phyloP scores from a whole-genome alignment of 2,329 filamentous ascomycete genomes.

The Paecilomyces dactylethromorphus region DNA sequence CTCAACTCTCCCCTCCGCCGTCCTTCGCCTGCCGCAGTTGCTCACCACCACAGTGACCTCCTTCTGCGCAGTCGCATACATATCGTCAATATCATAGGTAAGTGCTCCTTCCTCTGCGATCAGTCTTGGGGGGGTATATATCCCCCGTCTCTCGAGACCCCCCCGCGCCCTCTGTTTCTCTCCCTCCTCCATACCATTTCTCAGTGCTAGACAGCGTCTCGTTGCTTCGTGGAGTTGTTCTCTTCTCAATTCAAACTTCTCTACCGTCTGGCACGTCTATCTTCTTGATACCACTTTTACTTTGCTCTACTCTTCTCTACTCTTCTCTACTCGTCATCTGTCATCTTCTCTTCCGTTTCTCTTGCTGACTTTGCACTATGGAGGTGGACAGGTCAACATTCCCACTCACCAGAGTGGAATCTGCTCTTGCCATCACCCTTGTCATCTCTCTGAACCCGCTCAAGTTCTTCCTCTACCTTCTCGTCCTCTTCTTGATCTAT shows the following conservation, averaged over 20 bases:
- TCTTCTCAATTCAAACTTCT: neutral
- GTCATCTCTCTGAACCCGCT: conserved; percentile 8
- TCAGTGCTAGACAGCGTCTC: neutral
- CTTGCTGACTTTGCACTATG: neutral
- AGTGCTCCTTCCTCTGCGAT: neutral
- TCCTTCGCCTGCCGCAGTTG: neutral
- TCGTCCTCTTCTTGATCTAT: conserved; percentile 11
- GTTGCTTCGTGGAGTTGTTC: neutral
- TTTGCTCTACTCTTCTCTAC: neutral
- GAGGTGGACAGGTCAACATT: neutral
- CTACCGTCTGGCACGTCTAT: too few relatives aligned
- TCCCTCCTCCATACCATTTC: neutral
- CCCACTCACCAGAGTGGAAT: neutral
- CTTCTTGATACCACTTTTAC: too few relatives aligned
- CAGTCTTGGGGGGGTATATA: neutral
- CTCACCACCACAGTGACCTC: neutral
- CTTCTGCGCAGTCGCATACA: neutral
- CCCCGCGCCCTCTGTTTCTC: neutral
- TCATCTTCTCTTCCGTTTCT: neutral
- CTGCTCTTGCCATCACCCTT: conserved; percentile 2
- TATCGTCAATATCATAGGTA: neutral
- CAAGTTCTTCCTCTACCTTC: conserved; percentile 4
- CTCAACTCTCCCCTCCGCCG: neutral
- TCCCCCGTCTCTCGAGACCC: neutral
- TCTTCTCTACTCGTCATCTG: neutral